These are phyloP conservation scores for Linnemannia elongata DNA, from an alignment of 192 early-diverging fungal species.

Conservation along the genomic window DNA sequence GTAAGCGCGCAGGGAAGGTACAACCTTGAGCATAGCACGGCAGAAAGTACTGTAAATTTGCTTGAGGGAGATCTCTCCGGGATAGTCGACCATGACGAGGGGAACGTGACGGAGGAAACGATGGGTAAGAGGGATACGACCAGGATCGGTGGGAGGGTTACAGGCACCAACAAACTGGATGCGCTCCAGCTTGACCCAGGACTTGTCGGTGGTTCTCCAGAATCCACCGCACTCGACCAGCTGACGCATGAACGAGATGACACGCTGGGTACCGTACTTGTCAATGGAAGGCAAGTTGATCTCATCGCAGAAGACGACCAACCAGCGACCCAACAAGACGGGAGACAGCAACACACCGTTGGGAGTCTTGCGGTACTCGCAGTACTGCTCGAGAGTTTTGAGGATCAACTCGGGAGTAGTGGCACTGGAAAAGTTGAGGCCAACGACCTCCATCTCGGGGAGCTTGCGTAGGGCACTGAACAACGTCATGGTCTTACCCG, in stretches of 20 bases:
- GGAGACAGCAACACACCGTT: conserved; percentile 91
- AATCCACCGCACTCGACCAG: conserved; percentile 96
- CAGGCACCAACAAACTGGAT: conserved; percentile 99
- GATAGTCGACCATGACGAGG: conserved; percentile 98
- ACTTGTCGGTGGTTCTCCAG: conserved; percentile 92
- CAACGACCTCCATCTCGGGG: conserved; percentile 96
- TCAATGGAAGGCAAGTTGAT: conserved; percentile 97
- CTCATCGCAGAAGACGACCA: conserved; percentile 99
- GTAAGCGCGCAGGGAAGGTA: conserved; percentile 91
- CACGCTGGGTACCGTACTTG: conserved; percentile 98
- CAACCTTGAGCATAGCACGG: conserved; percentile 94
- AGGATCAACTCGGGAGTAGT: conserved; percentile 96
- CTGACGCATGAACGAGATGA: conserved; percentile 96
- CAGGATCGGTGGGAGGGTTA: conserved; percentile 99
- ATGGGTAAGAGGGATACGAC: conserved; percentile 94
- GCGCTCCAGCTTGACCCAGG: conserved; percentile 96
- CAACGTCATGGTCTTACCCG: conserved; percentile 99
- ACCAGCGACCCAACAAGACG: conserved; percentile 87
- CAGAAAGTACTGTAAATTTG: conserved; percentile 98
- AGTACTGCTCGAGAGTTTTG: conserved; percentile 97
- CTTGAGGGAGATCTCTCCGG: conserved; percentile 88
- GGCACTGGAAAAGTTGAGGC: conserved; percentile 98
- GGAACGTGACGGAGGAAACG: conserved; percentile 98
- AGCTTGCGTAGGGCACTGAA: conserved; percentile 95
- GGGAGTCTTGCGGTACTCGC: conserved; percentile 97